These are phyloP conservation scores for Suillus spraguei DNA, from an alignment of 768 basidiomycete species.

Conservation along the genomic window DNA sequence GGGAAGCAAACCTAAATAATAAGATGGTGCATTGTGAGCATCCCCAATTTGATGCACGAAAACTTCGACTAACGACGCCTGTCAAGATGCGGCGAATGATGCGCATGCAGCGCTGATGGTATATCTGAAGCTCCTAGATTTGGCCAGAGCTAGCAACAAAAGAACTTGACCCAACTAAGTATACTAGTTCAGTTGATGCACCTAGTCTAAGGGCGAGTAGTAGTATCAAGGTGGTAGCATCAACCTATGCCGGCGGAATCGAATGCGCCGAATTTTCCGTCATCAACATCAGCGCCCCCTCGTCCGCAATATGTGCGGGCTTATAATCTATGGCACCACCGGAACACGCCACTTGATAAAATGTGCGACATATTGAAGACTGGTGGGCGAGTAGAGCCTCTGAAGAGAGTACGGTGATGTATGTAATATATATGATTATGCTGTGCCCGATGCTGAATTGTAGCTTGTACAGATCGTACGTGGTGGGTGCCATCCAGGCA, in stretches of 20 bases:
- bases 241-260: background rate
- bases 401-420: conserved; percentile 52
- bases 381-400: conserved; percentile 36
- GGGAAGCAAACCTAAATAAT: conserved; percentile 41
- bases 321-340: conserved; percentile 46
- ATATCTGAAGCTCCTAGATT: conserved; percentile 38
- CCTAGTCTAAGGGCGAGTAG: conserved; percentile 7
- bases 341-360: conserved; percentile 35
- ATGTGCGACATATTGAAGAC: conserved; percentile 43
- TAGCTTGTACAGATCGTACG: conserved; percentile 39
- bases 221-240: background rate
- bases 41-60: background rate
- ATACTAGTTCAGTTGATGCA: conserved; percentile 31
- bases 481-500: conserved; percentile 43
- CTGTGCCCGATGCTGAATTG: conserved; percentile 2
- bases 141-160: conserved; percentile 29
- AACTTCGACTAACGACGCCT: background rate
- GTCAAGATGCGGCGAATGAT: conserved; percentile 54
- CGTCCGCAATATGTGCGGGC: conserved; percentile 44
- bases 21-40: conserved; percentile 42
- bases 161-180: conserved; percentile 21
- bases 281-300: conserved; percentile 25
- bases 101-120: conserved; percentile 49
- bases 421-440: conserved; percentile 16
- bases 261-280: background rate